Percentiles rank a stretch among this genome's conserved stretches.
Evolutionary conservation across 1,139 yeast species (phyloP).

Genomic region (Lipomyces yarrowii): DNA sequence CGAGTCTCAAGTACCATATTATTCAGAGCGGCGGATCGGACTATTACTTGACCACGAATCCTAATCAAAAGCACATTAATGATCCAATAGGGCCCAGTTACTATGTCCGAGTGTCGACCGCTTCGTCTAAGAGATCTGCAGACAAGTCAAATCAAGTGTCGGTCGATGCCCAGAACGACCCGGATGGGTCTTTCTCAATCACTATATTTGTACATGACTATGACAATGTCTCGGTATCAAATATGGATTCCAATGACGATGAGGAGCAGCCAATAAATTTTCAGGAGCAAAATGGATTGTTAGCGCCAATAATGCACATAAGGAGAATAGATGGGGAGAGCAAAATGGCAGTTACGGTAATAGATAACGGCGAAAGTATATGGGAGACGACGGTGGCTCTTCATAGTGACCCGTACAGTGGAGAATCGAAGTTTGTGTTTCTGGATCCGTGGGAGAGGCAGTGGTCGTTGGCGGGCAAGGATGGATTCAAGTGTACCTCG

Average conservation of each 20-base stretch:
- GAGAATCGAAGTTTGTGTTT: conserved; percentile 17
- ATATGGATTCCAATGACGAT: neutral
- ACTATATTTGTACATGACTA: conserved; percentile 19
- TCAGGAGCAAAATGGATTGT: conserved; percentile 2
- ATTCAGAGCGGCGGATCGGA: conserved; percentile 1
- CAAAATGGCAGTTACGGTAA: conserved; percentile 15
- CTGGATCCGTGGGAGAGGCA: conserved; percentile 22
- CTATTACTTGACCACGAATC: conserved; percentile 5
- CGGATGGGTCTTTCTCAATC: conserved; percentile 25
- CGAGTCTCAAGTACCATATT: conserved; percentile 3
- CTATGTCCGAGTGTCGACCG: conserved; percentile 2
- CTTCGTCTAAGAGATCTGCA: neutral
- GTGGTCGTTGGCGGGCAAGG: conserved; percentile 23
- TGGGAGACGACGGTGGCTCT: conserved; percentile 18
- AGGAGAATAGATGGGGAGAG: conserved; percentile 24
- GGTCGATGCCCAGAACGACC: neutral
- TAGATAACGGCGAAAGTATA: conserved; percentile 16
- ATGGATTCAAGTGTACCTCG: neutral
- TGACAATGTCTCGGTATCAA: conserved; percentile 14
- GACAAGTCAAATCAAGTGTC: neutral
- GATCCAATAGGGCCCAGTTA: conserved; percentile 9
- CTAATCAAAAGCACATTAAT: conserved; percentile 4
- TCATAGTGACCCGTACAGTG: conserved; percentile 21
- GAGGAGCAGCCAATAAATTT: neutral
- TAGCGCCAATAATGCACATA: conserved; percentile 23